Conservation (phyloP, 805 yeast species). For the Spathaspora passalidarum region DNA sequence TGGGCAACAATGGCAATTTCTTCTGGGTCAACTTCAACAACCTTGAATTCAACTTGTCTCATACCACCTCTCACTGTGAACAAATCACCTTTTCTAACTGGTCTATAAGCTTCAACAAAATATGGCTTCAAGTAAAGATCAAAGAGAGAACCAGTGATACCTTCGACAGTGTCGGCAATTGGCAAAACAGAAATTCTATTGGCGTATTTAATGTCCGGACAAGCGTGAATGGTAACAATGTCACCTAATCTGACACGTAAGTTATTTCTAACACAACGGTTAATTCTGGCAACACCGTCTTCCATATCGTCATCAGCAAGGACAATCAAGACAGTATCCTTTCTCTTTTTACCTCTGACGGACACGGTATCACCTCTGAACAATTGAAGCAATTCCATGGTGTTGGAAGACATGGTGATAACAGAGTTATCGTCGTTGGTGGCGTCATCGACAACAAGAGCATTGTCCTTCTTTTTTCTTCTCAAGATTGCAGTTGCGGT, state of each 20-base stretch:
- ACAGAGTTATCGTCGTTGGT: slow-evolving; percentile 96
- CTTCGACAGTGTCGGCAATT: slow-evolving; percentile 97
- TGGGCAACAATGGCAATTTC: slow-evolving; percentile 98
- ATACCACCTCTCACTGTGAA: slow-evolving; percentile 97
- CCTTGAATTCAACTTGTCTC: slow-evolving; percentile 99
- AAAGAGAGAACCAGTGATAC: slow-evolving; percentile 92
- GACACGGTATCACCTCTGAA: slow-evolving; percentile 98
- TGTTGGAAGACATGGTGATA: slow-evolving; percentile 89
- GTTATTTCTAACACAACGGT: slow-evolving; percentile 95
- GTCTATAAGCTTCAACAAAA: slow-evolving; percentile 98
- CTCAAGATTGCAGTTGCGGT: slow-evolving; percentile 97
- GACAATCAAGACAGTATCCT: slow-evolving; percentile 94
- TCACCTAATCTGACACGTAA: slow-evolving; percentile 93
- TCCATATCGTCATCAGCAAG: slow-evolving; percentile 95
- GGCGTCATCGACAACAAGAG: slow-evolving; percentile 94
- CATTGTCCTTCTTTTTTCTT: slow-evolving; percentile 96
- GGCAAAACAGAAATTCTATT: slow-evolving; percentile 92
- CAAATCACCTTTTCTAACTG: slow-evolving; percentile 95
- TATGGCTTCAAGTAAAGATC: slow-evolving; percentile 97
- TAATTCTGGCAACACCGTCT: slow-evolving; percentile 90
- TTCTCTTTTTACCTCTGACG: slow-evolving; percentile 97
- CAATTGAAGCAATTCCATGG: slow-evolving; percentile 91
- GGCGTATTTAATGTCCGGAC: slow-evolving; percentile 98
- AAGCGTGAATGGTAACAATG: slow-evolving; percentile 84
- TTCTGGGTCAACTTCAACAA: slow-evolving; percentile 96